Conservation (phyloP, 2,329 filamentous ascomycete species). For the Pseudogymnoascus sp. region DNA sequence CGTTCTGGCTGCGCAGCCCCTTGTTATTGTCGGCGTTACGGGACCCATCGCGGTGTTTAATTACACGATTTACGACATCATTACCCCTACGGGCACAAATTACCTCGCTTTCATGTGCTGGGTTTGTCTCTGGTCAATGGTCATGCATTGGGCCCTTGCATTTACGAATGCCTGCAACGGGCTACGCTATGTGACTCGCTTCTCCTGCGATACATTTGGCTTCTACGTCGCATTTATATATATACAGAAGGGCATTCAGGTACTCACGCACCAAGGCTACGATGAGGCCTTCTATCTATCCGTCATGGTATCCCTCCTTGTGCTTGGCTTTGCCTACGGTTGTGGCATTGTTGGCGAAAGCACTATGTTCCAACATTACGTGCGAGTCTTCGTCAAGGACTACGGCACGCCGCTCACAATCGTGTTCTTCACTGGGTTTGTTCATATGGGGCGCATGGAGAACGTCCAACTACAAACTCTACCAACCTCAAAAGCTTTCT, state of each 20-base stretch:
- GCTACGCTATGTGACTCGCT: constrained; percentile 81
- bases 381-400: constrained; percentile 79
- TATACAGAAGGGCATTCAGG: constrained; percentile 82
- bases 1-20: constrained; percentile 68
- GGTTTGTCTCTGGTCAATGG: constrained; percentile 80
- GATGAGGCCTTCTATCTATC: constrained; percentile 65
- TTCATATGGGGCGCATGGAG: constrained; percentile 77
- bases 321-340: constrained; percentile 67
- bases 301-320: constrained; percentile 64
- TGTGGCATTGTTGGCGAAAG: constrained; percentile 64
- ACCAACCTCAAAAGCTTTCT: constrained; percentile 69
- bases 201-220: constrained; percentile 88
- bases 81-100: constrained; percentile 64
- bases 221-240: constrained; percentile 93
- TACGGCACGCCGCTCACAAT: constrained; percentile 78
- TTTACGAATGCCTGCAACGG: constrained; percentile 81
- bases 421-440: constrained; percentile 83
- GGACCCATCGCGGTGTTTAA: constrained; percentile 91
- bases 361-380: constrained; percentile 62
- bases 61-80: constrained; percentile 88
- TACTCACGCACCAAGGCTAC: constrained; percentile 65
- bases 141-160: constrained; percentile 78
- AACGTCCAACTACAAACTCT: constrained; percentile 59
- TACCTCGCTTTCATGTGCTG: constrained; percentile 88
- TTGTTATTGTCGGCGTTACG: constrained; percentile 86